Evolutionary conservation across 257 asterid genomes (phyloP), one percentile per base, ranked within the genome.

Genomic region (Petrea volubilis): DNA sequence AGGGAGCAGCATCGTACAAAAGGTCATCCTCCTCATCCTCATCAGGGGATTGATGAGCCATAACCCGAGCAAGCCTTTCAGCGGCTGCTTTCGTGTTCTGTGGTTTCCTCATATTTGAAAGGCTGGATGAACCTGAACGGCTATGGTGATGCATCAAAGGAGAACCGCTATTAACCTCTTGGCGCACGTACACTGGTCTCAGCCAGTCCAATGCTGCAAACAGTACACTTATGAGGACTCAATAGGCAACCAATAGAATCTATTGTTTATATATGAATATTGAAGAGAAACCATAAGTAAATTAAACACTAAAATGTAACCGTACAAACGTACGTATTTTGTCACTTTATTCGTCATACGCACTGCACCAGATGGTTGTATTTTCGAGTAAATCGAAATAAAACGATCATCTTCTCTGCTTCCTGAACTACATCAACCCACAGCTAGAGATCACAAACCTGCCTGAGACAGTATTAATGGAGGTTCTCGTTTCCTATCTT

Each of bases 1-100:
- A 82, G n/a, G 87, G 77, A 75, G 63, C 56, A 10, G 71, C 71
- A 49, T 89, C 96, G 44, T 83, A 91, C 52, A 91, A 55, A 34
- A 86, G 80, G 50, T 86, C 89, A 27, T 91, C 96, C 8, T 90
- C 92, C 10, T 87, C 96, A 8, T 91, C 97, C 21, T 90, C 95
- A 0, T 90, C 91, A 10, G 86, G 78, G 21, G 84, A 72, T 68
- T 91, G 96, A 74, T 79, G 67, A 41, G 98, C 88, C 98, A 94
- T 94, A 29, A 89, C 93, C 79, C 72, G 84, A 44, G 96, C 98
- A 47, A 94, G 93, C 89, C 85, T 86, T 65, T 86, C 96, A 57
- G 98, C 98, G 13, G 98, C 98, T 60, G 89, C 97, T 83, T 89
- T 93, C 15, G 97, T 78, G 67, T 83, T 81, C 64, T 83, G 95